phyloP scores from a whole-genome alignment of 345 rosid genomes.

The Moringa oleifera region DNA sequence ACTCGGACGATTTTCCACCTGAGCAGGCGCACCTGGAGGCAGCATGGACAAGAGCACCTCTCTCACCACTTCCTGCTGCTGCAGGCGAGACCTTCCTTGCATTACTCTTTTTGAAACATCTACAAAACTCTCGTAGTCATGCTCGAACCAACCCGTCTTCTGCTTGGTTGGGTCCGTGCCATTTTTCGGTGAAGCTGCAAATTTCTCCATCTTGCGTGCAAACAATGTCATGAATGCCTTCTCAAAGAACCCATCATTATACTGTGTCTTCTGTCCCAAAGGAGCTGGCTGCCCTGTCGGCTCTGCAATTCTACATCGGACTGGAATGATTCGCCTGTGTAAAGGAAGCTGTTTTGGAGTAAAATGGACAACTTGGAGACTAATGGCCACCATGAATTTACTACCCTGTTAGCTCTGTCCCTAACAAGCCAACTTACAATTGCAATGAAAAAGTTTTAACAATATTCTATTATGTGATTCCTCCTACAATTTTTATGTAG shows the following conservation, averaged over 20 bases:
- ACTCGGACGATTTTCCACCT: constrained; percentile 26
- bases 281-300: constrained; percentile 85
- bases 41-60: constrained; percentile 93
- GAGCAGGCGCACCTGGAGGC: constrained; percentile 91
- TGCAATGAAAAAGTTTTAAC: no score
- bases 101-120: constrained; percentile 80
- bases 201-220: constrained; percentile 87
- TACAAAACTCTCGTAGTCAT: constrained; percentile 80
- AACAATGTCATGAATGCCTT: constrained; percentile 81
- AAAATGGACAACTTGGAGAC: constrained; percentile 39
- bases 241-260: constrained; percentile 69
- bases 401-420: neutral
- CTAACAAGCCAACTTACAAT: neutral
- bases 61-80: constrained; percentile 85
- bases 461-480: neutral
- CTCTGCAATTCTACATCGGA: constrained; percentile 72
- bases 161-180: constrained; percentile 11
- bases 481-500: neutral
- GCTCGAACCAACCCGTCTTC: constrained; percentile 45
- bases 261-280: constrained; percentile 78
- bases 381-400: constrained; percentile 58
- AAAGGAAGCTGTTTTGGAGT: constrained; percentile 7
- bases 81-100: constrained; percentile 63
- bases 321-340: constrained; percentile 10
- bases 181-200: constrained; percentile 32